Base-by-base conservation (phyloP, 164 flowering plant genomes). In the Magnolia officinalis region DNA sequence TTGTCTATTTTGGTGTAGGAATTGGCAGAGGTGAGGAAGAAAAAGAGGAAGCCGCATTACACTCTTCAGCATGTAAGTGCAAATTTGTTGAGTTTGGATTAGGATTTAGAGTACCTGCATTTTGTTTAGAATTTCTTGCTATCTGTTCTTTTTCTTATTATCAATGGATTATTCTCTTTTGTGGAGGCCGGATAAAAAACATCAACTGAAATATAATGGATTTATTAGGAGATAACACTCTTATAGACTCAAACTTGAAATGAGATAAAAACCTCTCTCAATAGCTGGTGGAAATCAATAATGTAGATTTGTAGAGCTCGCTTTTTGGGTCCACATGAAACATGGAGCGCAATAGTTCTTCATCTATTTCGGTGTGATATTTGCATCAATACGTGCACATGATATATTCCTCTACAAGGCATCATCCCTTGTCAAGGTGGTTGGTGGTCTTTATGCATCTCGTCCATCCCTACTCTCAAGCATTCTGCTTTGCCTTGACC, bases 1-100 rank as follows among this genome's bases (percentile, higher is more conserved):
- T 55, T 55, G 49, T 81, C 66, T 18, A 21, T 51, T 79, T 74
- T 50, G 49, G 75, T 82, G 72, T 81, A 95, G 98, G 98, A 95
- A 80, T 66, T 89, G 79, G 84, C 97, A 4, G 93, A 91, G 74
- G 92, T 88, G 61, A 92, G 97, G 84, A 95, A 95, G 88, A 93
- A 87, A 87, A 91, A 82, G 84, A 90, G 98, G 81, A 95, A 92
- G 90, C 83, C 78, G 14, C 91, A 95, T 84, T 95, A 89, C 83
- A 82, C 84, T 74, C 87, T 95, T 64, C 95, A 95, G 81, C 96
- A 90, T 69, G 98, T 92, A 80, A 76, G 80, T 68, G 31, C 19
- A 24, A 7, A 13, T 69, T 69, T 55, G 3, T 68, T 75, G 21
- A 26, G 64, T 13, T 70, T 11, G 20, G 20, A 55, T 11, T 55